Evolutionary conservation across 768 basidiomycete genomes (phyloP), one percentile per base, ranked within the genome.

Genomic region (Xerocomellus chrysenteron): DNA sequence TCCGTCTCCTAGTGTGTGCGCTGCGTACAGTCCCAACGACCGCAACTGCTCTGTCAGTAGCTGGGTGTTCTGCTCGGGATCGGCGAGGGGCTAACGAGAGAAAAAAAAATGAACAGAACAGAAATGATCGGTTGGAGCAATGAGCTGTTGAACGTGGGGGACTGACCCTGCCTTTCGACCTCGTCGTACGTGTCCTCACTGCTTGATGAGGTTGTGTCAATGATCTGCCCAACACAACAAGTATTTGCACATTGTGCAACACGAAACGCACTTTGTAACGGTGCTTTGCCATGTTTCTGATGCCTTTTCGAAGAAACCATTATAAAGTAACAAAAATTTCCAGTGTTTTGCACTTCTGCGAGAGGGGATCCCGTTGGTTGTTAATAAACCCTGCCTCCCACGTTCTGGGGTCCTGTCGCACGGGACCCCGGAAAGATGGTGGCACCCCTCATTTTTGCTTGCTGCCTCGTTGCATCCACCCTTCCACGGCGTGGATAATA

Each of bases 1-100:
- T 46, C 94, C 94, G 72, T 96, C 90, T 49, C 92, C 93, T 42
- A 92, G 72, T 17, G 90, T 95, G 60, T 84, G 79, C 4, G 90
- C 90, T n/a, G 93, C 88, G 69, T 95, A 95, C 10, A 95, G 78
- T 3, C 92, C 92, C 50, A 93, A 75, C 6, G 84, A 78, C 47
- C 84, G 82, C 39, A 96, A 84, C 74, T 94, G 91, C 52, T 79
- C 76, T 7, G 78, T 83, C 60, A 95, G 85, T 49, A 79, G 80
- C 55, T 82, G 80, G 21, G 83, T 84, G 70, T 83, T 88, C 64
- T 83, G 76, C 40, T 78, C 78, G 51, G 88, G 85, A 74, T 87
- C 82, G 40, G 82, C 74, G 45, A 78, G 71, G 60, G 82, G 78
- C 72, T 73, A 56, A 54, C 35, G 46, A 32, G 43, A 40, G 44